Conservation (phyloP, 805 yeast species). For the Hanseniaspora hatyaiensis region DNA sequence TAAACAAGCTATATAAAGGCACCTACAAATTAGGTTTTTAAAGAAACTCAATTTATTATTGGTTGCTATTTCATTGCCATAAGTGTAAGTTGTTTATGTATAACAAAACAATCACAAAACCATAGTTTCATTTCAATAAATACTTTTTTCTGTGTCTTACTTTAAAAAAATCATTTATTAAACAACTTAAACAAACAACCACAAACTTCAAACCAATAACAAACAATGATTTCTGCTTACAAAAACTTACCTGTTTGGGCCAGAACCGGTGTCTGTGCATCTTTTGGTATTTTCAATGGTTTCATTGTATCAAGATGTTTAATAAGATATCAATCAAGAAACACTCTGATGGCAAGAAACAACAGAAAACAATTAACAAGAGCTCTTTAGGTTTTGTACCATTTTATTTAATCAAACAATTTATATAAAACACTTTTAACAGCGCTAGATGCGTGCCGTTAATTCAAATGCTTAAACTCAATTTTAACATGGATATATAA, state of each 20-base stretch:
- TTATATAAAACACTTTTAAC: too few relatives aligned
- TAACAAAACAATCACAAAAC: too few relatives aligned
- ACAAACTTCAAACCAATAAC: not conserved
- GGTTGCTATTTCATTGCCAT: too few relatives aligned
- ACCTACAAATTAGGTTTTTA: too few relatives aligned
- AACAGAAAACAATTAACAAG: constrained; percentile 1
- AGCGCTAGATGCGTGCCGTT: not conserved
- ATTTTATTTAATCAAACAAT: not conserved
- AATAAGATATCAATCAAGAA: constrained; percentile 15
- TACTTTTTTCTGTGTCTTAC: too few relatives aligned
- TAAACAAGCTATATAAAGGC: too few relatives aligned
- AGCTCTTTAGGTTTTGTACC: not conserved
- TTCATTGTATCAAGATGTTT: constrained; percentile 10
- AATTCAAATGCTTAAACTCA: too few relatives aligned
- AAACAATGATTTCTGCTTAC: constrained; percentile 8
- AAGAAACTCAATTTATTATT: too few relatives aligned
- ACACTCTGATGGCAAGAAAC: constrained; percentile 2
- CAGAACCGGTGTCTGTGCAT: constrained; percentile 11
- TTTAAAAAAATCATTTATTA: not conserved
- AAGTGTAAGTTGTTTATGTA: too few relatives aligned
- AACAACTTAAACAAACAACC: not conserved
- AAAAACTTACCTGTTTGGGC: constrained; percentile 14
- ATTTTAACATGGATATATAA: too few relatives aligned
- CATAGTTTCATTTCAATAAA: too few relatives aligned
- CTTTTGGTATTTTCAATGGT: constrained; percentile 15